These are phyloP conservation scores for Hypoxylon sp. DNA, from an alignment of 2,329 filamentous ascomycete genomes.

Conservation along the genomic window DNA sequence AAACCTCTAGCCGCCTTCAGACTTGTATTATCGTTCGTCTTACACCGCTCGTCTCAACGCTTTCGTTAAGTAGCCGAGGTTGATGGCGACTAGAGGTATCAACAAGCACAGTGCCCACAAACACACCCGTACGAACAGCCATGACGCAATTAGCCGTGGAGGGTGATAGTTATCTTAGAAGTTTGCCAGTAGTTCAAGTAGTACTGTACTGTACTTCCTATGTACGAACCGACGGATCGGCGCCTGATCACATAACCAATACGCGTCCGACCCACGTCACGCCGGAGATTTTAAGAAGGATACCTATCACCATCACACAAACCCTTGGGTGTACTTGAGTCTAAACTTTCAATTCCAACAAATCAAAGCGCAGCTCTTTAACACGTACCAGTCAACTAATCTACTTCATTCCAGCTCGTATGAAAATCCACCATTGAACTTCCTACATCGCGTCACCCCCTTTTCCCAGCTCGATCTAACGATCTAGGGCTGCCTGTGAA, in stretches of 20 bases:
- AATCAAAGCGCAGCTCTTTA: conserved; percentile 9
- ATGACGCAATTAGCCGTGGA: not conserved
- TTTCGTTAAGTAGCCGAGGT: too few relatives aligned
- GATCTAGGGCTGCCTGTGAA: conserved; percentile 18
- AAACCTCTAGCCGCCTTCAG: too few relatives aligned
- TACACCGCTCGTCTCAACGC: too few relatives aligned
- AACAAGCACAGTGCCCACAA: too few relatives aligned
- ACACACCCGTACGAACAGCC: not conserved
- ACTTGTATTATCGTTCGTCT: too few relatives aligned
- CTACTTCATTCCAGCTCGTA: not conserved
- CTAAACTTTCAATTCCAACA: not conserved
- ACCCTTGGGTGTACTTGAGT: not conserved
- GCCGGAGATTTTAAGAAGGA: conserved; percentile 1
- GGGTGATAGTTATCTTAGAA: too few relatives aligned
- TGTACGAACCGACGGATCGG: not conserved
- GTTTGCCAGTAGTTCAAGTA: not conserved
- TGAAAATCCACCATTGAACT: conserved; percentile 26
- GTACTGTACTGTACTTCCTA: not conserved
- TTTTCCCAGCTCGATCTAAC: conserved; percentile 23
- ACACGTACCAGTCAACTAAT: conserved; percentile 3
- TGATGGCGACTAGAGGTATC: too few relatives aligned
- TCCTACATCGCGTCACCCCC: conserved; percentile 15
- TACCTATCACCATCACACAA: conserved; percentile 12
- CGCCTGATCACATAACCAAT: not conserved
- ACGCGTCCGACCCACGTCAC: not conserved